Base-by-base conservation (phyloP, 768 basidiomycete species). In the Cystofilobasidium macerans region DNA sequence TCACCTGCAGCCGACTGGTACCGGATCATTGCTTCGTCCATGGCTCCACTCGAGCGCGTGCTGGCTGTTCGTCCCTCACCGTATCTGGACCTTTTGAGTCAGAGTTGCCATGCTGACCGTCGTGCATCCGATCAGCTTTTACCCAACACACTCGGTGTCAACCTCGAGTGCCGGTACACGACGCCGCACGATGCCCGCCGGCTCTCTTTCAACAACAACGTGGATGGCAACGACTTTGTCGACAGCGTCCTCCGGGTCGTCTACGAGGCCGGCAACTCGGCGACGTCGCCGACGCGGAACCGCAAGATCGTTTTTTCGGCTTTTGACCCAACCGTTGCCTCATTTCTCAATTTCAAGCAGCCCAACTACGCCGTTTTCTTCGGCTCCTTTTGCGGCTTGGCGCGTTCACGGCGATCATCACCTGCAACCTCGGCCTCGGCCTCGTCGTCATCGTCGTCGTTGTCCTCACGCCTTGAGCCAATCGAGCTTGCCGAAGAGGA, bases 331-430 rank as follows among this genome's bases (percentile, higher is more conserved):
- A 85, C 88, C 73, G 83, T 91, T 0, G 94, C 91, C 76, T 84
- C 88, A 11, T 86, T 88, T 20, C 76, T 97, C 63, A 98, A 99
- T 73, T 98, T 94, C 95, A 99, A 99, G 77, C 94, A 99, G 76
- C 94, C 94, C 16, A 98, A 98, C 76, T 98, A 94, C 81, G 91
- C 94, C 62, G 93, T 98, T 42, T 95, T 98, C 79, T 89, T 95
- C 75, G 85, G 88, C 11, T 87, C 88, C 9, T 84, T 84, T 71
- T 97, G 93, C 74, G 91, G 92, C 32, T 82, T 85, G 24, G 75
- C 78, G 72, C 69, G 78, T 70, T 53, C 62, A 9, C 58, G 60
- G 12, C 16, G n/a, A n/a, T n/a, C n/a, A n/a, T n/a, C n/a, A n/a
- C n/a, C n/a, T n/a, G n/a, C n/a, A n/a, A n/a, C n/a, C n/a, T n/a